Base-by-base conservation (phyloP, 2,329 filamentous ascomycete species). In the Phialemoniopsis sp. region DNA sequence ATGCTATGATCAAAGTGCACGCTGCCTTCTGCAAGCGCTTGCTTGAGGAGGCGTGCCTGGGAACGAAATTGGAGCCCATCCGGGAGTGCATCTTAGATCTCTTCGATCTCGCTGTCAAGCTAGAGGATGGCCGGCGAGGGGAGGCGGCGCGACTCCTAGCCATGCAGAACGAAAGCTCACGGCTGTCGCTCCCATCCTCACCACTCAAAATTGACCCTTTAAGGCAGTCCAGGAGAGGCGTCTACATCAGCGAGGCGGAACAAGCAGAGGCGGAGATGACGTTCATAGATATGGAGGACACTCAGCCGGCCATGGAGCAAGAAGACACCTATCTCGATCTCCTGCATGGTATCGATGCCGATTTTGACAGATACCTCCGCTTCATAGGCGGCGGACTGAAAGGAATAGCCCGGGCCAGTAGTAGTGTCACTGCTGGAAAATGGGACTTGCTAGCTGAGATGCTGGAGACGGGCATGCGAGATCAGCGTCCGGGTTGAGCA, bases 391-490 rank as follows among this genome's bases (percentile, higher is more conserved):
- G 82, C 36, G 89, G 87, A 0, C 57, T 96, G 46, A 78, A 83
- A 39, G 84, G 85, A 9, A 78, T 93, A 9, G 82, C 87, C 36
- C 76, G 89, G 50, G 85, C 83, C 28, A 83, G 85, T 35, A 80
- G 80, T 19, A 80, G 87, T 39, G 55, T 60, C 13, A 65, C 68
- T 31, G 54, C 76, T 10, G 44, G 42, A 26, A 78, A 82, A 56
- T 91, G 89, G 85, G 87, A 93, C 60, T 79, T 85, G 43, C 58
- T 95, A 44, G 88, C 86, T 1, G 88, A 95, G 59, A 86, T 85
- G 67, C 60, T 95, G 33, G 85, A 90, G 50, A 71, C 70, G 53
- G 64, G 68, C 32, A 47, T 60, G 14, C 46, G 48, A 36, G 47
- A 49, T 29, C 29, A 37, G 13, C 17, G 14, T 32, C 6, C 21